Conservation (phyloP, 148 eudicot species). For the Cornus florida region DNA sequence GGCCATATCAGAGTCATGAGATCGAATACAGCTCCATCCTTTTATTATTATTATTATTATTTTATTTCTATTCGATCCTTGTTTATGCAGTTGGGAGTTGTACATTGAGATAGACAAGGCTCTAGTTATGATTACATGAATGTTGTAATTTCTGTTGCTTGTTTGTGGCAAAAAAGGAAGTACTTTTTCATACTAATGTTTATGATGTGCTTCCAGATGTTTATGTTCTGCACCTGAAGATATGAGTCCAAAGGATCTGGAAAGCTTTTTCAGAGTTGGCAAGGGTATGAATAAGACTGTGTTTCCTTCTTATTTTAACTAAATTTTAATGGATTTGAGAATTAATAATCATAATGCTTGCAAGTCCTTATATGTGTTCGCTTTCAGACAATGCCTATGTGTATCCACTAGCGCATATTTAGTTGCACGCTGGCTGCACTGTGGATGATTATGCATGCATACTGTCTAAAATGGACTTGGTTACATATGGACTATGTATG, state of each 20-base stretch:
- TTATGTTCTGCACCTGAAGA: constrained; percentile 75
- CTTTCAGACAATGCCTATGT: neutral
- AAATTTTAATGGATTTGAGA: neutral
- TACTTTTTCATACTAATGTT: neutral
- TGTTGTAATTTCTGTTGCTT: neutral
- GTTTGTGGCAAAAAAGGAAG: neutral
- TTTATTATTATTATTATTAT: too few species aligned
- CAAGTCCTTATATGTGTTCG: neutral
- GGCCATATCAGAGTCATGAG: neutral
- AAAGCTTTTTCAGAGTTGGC: constrained; percentile 31
- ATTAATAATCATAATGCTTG: constrained; percentile 9
- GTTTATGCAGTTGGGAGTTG: neutral
- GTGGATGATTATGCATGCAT: neutral
- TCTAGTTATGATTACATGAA: neutral
- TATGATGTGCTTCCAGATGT: constrained; percentile 44
- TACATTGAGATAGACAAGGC: neutral
- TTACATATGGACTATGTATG: neutral
- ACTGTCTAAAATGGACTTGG: neutral
- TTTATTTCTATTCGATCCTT: too few species aligned
- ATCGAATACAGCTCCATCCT: neutral
- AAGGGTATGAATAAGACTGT: constrained; percentile 49
- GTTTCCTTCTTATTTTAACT: constrained; percentile 7
- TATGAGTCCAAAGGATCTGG: constrained; percentile 54
- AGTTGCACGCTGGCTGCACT: neutral
- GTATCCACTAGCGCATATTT: neutral